Base-by-base conservation (phyloP, 1,284 basidiomycete genomes). In the Ceratorhiza oryzae-sativae region DNA sequence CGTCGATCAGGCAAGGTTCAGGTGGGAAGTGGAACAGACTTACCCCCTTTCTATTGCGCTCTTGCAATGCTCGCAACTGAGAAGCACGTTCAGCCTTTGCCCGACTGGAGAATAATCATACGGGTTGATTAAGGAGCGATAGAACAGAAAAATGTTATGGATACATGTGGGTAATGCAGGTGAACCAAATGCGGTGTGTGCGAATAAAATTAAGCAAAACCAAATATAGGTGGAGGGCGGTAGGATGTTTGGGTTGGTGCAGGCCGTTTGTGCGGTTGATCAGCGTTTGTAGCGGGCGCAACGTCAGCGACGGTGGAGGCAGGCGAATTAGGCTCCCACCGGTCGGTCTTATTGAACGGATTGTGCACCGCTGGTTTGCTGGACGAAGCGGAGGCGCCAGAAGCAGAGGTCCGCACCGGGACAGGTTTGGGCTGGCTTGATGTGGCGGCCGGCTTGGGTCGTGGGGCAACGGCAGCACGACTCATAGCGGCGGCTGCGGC, bases 31-130 rank as follows among this genome's bases (percentile, higher is more conserved):
- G 32, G 20, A n/a, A 48, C 15, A 5, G 15, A 81, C 85, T 77
- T 77, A 89, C 83, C 51, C 91, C 90, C 79, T 89, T 92, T 83
- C 84, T 85, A 3, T 86, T 89, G 32, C 90, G 85, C 72, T 85
- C 87, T 77, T 85, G 81, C 86, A 92, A 87, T 1, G 87, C 90
- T 77, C 85, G 86, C 73, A 85, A 78, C 76, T 83, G 83, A 76
- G 89, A 90, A 76, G 87, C 87, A 77, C 85, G 83, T 79, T 92
- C 90, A 10, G 86, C 87, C 80, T 82, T 87, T 41, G 90, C 89
- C 25, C 90, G 89, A 76, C 90, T 92, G 41, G 23, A 13, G 32
- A 41, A 53, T 25, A 41, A 41, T 25, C 2, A 68, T 27, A 42
- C 8, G 20, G 63, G 51, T 68, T 56, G 53, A 55, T 55, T 46